phyloP scores from a whole-genome alignment of 257 asterid genomes.

The Solanum paucissectum region DNA sequence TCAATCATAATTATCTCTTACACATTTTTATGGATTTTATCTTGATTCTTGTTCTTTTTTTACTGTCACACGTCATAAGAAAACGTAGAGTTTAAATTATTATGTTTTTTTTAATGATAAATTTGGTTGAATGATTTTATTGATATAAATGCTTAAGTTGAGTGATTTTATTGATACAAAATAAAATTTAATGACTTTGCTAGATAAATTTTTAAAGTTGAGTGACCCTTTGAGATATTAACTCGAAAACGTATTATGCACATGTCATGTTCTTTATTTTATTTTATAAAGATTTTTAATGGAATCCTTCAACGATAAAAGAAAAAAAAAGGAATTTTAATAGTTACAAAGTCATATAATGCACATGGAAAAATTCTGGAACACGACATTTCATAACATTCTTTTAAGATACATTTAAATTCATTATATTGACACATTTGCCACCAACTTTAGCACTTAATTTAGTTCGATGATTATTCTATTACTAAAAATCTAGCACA shows the following conservation, averaged over 20 bases:
- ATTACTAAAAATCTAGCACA: background rate
- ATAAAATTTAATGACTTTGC: no score
- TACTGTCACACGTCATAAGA: no score
- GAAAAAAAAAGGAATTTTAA: background rate
- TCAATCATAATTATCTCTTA: no score
- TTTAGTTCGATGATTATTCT: background rate
- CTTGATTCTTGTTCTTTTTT: no score
- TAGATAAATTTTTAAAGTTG: no score
- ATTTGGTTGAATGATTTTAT: no score
- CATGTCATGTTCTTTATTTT: background rate
- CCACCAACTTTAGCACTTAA: background rate
- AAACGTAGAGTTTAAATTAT: no score
- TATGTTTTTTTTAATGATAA: no score
- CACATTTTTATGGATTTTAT: no score
- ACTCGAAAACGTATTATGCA: background rate
- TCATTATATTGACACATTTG: background rate
- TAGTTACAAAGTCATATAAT: background rate
- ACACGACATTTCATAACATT: background rate
- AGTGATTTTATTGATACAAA: no score
- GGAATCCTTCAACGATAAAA: background rate
- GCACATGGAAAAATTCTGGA: background rate
- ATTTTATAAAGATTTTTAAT: background rate
- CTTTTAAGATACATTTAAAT: background rate
- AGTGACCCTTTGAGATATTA: no score
- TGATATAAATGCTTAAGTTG: no score